Evolutionary conservation across 805 yeast species (phyloP), one percentile per base, ranked within the genome.

Genomic region (Candida quercuum): DNA sequence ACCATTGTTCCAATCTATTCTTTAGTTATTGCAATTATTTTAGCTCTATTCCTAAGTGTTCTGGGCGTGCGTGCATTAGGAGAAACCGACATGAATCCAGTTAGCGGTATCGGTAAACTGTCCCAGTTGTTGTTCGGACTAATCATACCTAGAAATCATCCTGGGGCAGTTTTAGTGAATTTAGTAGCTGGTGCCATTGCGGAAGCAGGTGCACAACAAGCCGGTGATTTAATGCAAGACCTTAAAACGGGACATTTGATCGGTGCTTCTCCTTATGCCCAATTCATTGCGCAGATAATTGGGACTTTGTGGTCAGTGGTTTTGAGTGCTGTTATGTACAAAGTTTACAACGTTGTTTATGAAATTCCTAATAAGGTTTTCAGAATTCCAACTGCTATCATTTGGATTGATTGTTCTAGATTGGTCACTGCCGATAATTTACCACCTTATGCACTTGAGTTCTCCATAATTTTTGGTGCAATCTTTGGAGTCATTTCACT

Each of bases 161-260:
- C 94, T 1, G 88, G 94, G 2, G 76, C 87, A 10, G 86, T 93
- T 5, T 63, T 91, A 28, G 78, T 87, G 32, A 93, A 91, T 55
- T 66, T 91, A 34, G 83, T 91, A 2, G 96, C 97, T 4, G 99
- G 99, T 14, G 99, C 96, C 12, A 80, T 91, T 29, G 94, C 98
- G 2, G 99, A 91, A 63, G 97, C 98, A 0, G 98, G 98, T 8
- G 96, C 99, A 3, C 98, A 93, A 63, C 99, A 91, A 62, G 97
- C 98, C 2, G 98, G 99, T 22, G 99, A 91, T 61, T 68, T 91
- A 54, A 86, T 93, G 95, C 99, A 91, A 64, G 98, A 93, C 62
- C 68, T 91, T 49, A 93, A 93, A 58, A 89, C 99, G 0, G 98
- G 98, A 0, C 91, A 86, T 60, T 60, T 91, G 37, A 54, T 91